Conservation (phyloP, 208 protist species). For the Trypanosoma caninum region DNA sequence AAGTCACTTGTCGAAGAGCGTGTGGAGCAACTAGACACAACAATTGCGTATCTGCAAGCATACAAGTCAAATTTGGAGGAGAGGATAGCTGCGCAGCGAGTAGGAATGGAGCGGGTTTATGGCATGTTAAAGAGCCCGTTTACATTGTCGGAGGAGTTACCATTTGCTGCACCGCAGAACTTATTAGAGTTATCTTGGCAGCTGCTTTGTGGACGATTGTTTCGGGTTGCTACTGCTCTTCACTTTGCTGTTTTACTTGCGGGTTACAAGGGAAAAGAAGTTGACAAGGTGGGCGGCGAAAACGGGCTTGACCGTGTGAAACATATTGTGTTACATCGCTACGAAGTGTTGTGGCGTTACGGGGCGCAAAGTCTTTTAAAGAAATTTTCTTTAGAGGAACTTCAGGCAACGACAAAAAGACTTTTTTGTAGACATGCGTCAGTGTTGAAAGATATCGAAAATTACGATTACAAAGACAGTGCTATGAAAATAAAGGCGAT, state of each 20-base stretch:
- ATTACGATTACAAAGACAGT: not conserved
- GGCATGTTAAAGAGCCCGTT: not conserved
- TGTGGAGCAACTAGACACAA: constrained; percentile 9
- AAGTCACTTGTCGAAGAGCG: constrained; percentile 4
- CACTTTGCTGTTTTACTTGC: not conserved
- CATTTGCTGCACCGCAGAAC: not conserved
- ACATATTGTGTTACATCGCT: constrained; percentile 18
- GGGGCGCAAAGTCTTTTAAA: constrained; percentile 1
- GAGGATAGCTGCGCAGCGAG: not conserved
- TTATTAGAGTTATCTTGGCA: constrained; percentile 4
- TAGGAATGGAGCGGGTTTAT: not conserved
- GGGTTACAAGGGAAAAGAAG: not conserved
- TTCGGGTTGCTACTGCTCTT: not conserved
- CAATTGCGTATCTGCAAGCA: not conserved
- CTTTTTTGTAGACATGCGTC: not conserved
- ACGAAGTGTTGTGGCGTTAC: constrained; percentile 8
- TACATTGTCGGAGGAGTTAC: not conserved
- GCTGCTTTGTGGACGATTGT: not conserved
- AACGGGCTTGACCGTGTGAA: not conserved
- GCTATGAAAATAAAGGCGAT: not conserved
- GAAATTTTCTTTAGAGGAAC: constrained; percentile 2
- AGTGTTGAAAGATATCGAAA: not conserved
- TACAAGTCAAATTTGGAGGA: not conserved
- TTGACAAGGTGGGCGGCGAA: not conserved
- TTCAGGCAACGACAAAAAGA: not conserved